These are phyloP conservation scores for Globisporangium uncinulatum DNA, from an alignment of 352 stramenopile genomes.

Conservation along the genomic window DNA sequence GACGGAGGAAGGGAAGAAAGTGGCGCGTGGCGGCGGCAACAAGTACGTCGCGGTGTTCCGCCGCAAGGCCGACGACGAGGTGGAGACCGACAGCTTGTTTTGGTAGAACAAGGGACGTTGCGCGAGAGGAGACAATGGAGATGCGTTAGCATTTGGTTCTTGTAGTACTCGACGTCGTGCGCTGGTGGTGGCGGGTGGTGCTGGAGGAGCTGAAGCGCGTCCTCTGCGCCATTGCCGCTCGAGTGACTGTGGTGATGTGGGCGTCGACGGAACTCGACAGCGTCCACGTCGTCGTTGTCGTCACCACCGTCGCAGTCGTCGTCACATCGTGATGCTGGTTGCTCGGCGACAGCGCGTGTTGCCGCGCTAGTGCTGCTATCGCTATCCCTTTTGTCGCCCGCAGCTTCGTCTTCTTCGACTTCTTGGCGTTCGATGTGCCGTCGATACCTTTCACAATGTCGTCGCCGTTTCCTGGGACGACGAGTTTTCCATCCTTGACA, in stretches of 20 bases:
- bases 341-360: background rate
- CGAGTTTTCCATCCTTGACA: constrained; percentile 9
- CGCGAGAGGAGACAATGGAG: background rate
- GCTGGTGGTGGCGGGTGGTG: background rate
- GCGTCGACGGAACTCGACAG: constrained; percentile 5
- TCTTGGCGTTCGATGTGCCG: background rate
- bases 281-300: constrained; percentile 12
- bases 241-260: background rate
- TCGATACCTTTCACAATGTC: background rate
- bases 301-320: constrained; percentile 11
- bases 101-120: constrained; percentile 27
- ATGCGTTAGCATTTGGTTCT: constrained; percentile 64
- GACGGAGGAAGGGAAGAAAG: constrained; percentile 99
- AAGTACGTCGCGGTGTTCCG: constrained; percentile 88
- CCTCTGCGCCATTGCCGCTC: constrained; percentile 4
- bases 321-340: constrained; percentile 27
- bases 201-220: constrained; percentile 7
- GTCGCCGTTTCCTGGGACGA: constrained; percentile 4
- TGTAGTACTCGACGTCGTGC: constrained; percentile 37
- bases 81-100: constrained; percentile 58
- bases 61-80: constrained; percentile 54
- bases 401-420: background rate
- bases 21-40: constrained; percentile 84
- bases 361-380: background rate
- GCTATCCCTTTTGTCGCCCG: background rate